Evolutionary conservation across 208 protist species (phyloP).

Genomic region (Leishmania tropica): DNA sequence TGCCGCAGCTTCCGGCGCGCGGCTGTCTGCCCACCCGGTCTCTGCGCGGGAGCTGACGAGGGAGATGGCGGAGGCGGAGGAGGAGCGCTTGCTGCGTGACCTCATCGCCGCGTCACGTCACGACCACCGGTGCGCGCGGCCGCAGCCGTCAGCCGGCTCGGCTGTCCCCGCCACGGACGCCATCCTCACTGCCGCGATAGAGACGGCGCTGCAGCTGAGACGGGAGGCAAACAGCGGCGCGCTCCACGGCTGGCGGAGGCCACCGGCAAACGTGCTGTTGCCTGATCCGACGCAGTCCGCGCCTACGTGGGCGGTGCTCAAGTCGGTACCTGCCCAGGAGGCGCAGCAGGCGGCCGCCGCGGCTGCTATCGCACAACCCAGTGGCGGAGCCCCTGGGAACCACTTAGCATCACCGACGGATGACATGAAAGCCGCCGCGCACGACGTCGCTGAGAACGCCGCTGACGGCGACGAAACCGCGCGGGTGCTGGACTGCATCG

Average conservation of each 20-base stretch:
- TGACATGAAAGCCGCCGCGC: not conserved
- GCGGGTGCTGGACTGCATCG: conserved; percentile 6
- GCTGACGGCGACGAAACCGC: not conserved
- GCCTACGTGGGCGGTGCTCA: conserved; percentile 11
- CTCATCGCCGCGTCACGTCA: conserved; percentile 2
- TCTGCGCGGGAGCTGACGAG: not conserved
- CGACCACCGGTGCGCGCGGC: not conserved
- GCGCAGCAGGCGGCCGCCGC: conserved; percentile 15
- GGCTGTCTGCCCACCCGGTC: not conserved
- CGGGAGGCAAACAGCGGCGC: not conserved
- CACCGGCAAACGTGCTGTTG: conserved; percentile 38
- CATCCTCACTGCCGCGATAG: conserved; percentile 1
- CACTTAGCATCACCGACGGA: not conserved
- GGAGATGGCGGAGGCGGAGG: conserved; percentile 3
- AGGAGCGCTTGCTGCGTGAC: conserved; percentile 20
- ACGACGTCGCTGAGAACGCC: not conserved
- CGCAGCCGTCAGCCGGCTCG: no score
- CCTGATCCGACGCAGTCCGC: conserved; percentile 16
- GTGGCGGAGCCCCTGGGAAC: not conserved
- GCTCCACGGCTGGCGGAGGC: conserved; percentile 30
- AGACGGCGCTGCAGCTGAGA: conserved; percentile 11
- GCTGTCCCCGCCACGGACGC: not conserved
- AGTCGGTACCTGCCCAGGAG: conserved; percentile 16
- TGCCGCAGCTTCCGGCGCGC: not conserved
- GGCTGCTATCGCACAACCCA: not conserved